phyloP scores from a whole-genome alignment of 179 eudicot species.

The Beta lomatogona region DNA sequence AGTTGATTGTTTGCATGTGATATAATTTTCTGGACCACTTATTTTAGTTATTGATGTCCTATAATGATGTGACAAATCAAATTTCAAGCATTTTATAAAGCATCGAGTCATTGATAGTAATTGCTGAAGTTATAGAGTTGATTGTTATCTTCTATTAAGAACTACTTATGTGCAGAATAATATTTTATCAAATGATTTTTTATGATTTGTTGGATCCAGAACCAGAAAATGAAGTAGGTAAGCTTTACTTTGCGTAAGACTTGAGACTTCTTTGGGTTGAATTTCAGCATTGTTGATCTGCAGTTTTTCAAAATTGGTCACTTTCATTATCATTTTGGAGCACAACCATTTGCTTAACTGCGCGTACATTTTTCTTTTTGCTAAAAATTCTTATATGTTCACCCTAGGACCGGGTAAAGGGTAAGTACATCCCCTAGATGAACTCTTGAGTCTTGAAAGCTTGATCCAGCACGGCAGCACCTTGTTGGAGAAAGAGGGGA shows the following conservation, averaged over 20 bases:
- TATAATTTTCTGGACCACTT: constrained; percentile 6
- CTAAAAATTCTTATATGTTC: no score
- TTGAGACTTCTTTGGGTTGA: neutral
- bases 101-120: neutral
- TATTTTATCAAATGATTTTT: no score
- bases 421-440: no score
- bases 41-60: neutral
- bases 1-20: constrained; percentile 8
- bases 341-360: neutral
- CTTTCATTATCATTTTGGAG: neutral
- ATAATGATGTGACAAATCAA: neutral
- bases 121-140: neutral
- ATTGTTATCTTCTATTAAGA: neutral
- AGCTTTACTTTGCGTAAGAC: neutral
- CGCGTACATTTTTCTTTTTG: no score
- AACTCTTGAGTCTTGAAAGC: no score
- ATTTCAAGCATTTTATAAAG: neutral
- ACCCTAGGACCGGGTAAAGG: no score
- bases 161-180: no score
- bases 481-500: no score
- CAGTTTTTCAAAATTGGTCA: no score
- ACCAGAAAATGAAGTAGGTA: neutral
- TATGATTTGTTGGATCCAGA: neutral
- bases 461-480: no score
- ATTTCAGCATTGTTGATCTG: neutral